A percentile compares a stretch with the other conserved stretches of the same genome.
Evolutionary conservation across 495 filamentous ascomycete species (phyloP).

Genomic region (Hypoxylon subgilvum): DNA sequence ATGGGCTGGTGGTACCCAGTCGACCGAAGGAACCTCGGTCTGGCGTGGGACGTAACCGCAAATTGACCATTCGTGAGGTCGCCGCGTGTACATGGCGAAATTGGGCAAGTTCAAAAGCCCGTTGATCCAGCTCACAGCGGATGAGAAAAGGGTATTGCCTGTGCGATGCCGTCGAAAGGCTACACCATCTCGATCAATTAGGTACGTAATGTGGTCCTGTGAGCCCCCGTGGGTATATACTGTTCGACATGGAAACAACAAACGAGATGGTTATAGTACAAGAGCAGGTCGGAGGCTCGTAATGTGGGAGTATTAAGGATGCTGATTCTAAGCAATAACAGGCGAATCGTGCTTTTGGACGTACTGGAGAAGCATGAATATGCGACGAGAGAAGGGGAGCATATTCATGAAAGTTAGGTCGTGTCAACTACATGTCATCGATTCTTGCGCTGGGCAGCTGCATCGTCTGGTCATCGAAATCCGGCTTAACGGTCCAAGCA

Average conservation of each 20-base stretch:
- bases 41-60: background rate
- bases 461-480: constrained; percentile 52
- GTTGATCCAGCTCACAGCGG: constrained; percentile 4
- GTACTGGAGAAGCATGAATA: constrained; percentile 9
- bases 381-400: constrained; percentile 15
- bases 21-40: background rate
- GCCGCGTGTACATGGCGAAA: constrained; percentile 2
- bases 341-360: background rate
- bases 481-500: constrained; percentile 52
- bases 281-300: constrained; percentile 30
- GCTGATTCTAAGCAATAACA: constrained; percentile 1
- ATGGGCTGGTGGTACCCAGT: background rate
- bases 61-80: background rate
- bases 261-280: constrained; percentile 27
- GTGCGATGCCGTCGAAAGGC: constrained; percentile 12
- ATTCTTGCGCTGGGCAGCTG: constrained; percentile 57
- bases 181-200: constrained; percentile 1
- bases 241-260: constrained; percentile 22
- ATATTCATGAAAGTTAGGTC: background rate
- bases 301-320: constrained; percentile 18
- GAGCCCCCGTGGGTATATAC: constrained; percentile 29
- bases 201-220: constrained; percentile 18
- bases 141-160: constrained; percentile 4
- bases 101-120: background rate
- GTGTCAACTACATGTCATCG: constrained; percentile 46